A percentile compares a stretch with the other conserved stretches of the same genome.
These are phyloP conservation scores for Boletus sensibilis DNA, from an alignment of 768 basidiomycete genomes.

Conservation along the genomic window DNA sequence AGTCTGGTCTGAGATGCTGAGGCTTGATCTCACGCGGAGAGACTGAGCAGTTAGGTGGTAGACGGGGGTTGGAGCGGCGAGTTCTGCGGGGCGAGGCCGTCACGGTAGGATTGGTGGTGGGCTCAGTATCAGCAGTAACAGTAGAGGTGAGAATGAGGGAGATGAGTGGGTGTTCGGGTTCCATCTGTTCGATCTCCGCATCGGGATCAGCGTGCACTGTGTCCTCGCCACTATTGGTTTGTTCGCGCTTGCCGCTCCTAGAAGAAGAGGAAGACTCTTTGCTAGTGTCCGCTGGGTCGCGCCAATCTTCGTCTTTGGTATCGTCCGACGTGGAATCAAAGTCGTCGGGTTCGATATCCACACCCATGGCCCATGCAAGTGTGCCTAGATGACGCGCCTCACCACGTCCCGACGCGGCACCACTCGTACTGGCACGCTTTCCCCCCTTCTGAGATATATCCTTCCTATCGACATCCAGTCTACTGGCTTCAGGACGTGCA, in stretches of 20 bases:
- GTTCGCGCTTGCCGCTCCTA: neutral
- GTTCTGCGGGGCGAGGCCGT: constrained; percentile 14
- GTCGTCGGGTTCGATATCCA: constrained; percentile 12
- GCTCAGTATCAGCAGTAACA: neutral
- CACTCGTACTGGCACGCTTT: neutral
- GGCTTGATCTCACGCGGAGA: constrained; percentile 23
- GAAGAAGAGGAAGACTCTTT: neutral
- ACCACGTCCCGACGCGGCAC: neutral
- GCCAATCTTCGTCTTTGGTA: constrained; percentile 24
- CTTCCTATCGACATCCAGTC: neutral
- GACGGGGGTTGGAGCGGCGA: constrained; percentile 19
- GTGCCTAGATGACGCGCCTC: constrained; percentile 3
- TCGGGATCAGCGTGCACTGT: neutral
- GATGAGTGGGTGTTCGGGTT: constrained; percentile 12
- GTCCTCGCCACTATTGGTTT: neutral
- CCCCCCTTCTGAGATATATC: neutral
- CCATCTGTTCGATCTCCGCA: constrained; percentile 9
- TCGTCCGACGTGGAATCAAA: constrained; percentile 15
- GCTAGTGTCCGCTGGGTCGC: neutral
- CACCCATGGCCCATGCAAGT: constrained; percentile 19
- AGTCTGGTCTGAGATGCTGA: constrained; percentile 45
- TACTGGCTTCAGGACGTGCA: neutral
- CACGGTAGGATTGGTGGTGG: neutral
- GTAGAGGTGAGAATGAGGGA: constrained; percentile 6
- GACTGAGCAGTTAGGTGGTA: constrained; percentile 10